These are phyloP conservation scores for Eucalyptus sp. DNA, from an alignment of 345 rosid genomes.

Conservation along the genomic window DNA sequence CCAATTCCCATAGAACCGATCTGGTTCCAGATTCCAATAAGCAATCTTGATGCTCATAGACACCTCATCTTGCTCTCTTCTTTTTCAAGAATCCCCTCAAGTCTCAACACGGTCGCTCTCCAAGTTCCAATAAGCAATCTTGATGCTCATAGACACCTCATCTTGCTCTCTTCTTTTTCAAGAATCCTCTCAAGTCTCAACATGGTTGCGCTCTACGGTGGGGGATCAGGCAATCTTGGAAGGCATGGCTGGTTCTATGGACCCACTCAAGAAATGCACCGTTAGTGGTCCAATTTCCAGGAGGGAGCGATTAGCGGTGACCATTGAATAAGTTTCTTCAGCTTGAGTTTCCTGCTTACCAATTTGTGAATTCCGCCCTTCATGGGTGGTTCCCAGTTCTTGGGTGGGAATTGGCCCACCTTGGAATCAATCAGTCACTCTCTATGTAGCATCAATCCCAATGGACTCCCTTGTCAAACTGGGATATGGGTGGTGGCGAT, in stretches of 20 bases:
- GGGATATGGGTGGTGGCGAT: background rate
- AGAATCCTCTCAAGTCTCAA: background rate
- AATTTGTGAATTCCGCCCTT: background rate
- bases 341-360: background rate
- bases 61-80: background rate
- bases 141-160: background rate
- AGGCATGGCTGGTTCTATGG: background rate
- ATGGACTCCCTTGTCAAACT: background rate
- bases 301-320: too few relatives aligned
- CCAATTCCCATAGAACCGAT: background rate
- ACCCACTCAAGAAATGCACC: background rate
- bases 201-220: rapidly evolving
- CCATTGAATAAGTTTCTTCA: too few relatives aligned
- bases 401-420: background rate
- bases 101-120: background rate
- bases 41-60: background rate
- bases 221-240: background rate
- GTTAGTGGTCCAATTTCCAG: rapidly evolving
- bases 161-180: background rate
- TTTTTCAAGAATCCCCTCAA: background rate
- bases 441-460: background rate
- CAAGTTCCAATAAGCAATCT: background rate
- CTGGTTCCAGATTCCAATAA: background rate
- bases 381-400: background rate
- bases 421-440: background rate